Base-by-base conservation (phyloP, 2,329 filamentous ascomycete genomes). In the Ophiosphaerella korrae region DNA sequence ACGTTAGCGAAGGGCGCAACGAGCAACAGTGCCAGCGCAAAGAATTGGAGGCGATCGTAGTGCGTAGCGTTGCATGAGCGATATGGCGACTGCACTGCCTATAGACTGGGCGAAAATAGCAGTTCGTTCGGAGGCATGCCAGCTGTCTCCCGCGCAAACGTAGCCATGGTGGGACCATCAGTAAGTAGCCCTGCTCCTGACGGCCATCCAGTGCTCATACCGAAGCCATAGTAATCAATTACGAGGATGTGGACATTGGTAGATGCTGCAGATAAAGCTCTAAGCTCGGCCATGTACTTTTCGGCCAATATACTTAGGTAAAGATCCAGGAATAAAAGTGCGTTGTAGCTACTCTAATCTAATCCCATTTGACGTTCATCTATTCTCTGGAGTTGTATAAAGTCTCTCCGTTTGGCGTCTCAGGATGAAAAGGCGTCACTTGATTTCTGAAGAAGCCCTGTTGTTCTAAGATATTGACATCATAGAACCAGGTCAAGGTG, bases 211-310 rank as follows among this genome's bases (percentile, higher is more conserved):
- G 71, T 79, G 43, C 79, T 83, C 4, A 63, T 66, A 1, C 85
- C 84, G 56, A 83, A 88, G 1, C 85, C 84, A 5, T 84, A 78
- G 58, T 86, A 87, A 68, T 88, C 84, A 45, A 88, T 79, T 1
- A 81, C 77, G 7, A 87, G 62, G 33, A 82, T 76, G 58, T 88
- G 83, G 2, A 84, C 82, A 34, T 80, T 82, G 16, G 73, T 62
- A n/a, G n/a, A n/a, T n/a, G n/a, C n/a, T n/a, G 72, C 77, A 6
- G 79, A 80, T 36, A 85, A 71, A 11, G 79, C 81, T 2, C 83
- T 18, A 18, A 18, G 18, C 18, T 18, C 18, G 18, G 18, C 18
- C 18, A 18, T 18, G 3, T 18, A 18, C 18, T 18, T 18, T 18
- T 18, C 18, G 18, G 18, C 18, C 18, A 18, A 2, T 18, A 18